Percentiles rank a stretch among this genome's conserved stretches.
phyloP scores from a whole-genome alignment of 371 early-diverging fungal species.

The Mucor circinelloides region DNA sequence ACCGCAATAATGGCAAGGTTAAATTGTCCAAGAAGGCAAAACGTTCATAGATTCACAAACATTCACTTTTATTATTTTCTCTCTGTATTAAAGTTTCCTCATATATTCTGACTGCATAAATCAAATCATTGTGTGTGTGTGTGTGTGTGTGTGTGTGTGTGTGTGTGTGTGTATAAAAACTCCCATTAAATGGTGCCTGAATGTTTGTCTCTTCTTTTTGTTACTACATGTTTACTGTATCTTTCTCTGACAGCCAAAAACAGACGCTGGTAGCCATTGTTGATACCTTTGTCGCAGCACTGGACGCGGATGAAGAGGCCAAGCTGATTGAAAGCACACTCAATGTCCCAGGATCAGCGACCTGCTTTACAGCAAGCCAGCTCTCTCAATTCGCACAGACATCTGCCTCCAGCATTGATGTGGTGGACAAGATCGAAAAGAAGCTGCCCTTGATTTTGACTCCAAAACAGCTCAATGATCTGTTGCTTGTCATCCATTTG shows the following conservation, averaged over 20 bases:
- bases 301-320: conserved; percentile 27
- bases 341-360: neutral
- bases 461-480: neutral
- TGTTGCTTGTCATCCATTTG: neutral
- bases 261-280: conserved; percentile 39
- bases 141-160: neutral
- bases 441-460: neutral
- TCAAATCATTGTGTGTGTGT: neutral
- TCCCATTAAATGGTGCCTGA: neutral
- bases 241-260: conserved; percentile 1
- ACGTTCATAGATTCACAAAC: conserved; percentile 31
- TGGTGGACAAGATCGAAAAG: neutral
- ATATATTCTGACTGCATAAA: neutral
- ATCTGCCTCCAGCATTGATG: conserved; percentile 4
- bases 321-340: conserved; percentile 11
- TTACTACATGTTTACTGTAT: neutral
- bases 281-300: conserved; percentile 44
- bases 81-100: conserved; percentile 12
- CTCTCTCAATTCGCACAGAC: neutral
- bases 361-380: neutral
- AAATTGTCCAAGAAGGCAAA: conserved; percentile 56
- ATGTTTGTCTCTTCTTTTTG: neutral
- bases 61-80: neutral
- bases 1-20: conserved; percentile 47
- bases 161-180: neutral